Evolutionary conservation across 441 rosid genomes (phyloP).

Genomic region (Adansonia rubrostipa): DNA sequence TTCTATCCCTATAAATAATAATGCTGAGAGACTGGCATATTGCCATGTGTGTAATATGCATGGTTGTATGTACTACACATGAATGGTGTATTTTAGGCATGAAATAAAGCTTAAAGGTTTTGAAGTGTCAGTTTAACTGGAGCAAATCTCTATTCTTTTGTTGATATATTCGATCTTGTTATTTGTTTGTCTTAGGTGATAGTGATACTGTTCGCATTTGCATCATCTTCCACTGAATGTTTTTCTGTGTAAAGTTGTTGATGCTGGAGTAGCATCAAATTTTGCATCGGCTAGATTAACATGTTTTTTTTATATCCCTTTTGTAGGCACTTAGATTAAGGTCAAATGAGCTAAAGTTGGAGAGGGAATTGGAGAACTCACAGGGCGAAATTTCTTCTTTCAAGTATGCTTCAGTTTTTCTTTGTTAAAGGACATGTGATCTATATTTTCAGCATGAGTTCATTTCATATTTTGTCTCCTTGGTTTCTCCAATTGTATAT

Average conservation of each 20-base stretch:
- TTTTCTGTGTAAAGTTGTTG: neutral
- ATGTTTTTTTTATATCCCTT: constrained; percentile 24
- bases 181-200: neutral
- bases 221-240: constrained; percentile 11
- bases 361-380: constrained; percentile 81
- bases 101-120: neutral
- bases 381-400: constrained; percentile 66
- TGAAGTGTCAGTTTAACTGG: neutral
- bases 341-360: constrained; percentile 92
- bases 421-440: constrained; percentile 9
- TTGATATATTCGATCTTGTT: neutral
- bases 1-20: neutral
- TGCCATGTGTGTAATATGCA: neutral
- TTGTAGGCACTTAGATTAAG: constrained; percentile 89
- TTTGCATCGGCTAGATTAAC: constrained; percentile 21
- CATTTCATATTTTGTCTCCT: constrained; percentile 14
- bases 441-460: constrained; percentile 18
- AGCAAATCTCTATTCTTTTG: neutral
- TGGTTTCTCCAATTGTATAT: neutral
- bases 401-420: constrained; percentile 61
- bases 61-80: neutral
- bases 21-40: neutral
- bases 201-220: neutral
- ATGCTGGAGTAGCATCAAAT: constrained; percentile 12
- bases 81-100: neutral